Base-by-base conservation (phyloP, 257 asterid genomes). In the Marsdenia floribunda region DNA sequence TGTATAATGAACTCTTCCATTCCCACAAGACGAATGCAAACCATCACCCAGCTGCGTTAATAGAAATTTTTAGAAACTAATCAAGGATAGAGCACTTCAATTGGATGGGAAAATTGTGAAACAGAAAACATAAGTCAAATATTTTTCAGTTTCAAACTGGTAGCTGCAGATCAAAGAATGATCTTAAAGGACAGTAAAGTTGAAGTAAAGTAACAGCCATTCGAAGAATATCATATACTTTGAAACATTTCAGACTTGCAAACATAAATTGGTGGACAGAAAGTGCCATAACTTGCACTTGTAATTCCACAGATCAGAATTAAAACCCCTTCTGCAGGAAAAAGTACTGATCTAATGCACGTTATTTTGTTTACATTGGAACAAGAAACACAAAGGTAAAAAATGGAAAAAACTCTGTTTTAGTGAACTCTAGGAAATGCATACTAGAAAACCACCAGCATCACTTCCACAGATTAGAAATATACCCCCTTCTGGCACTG, bases 21-120 rank as follows among this genome's bases (percentile, higher is more conserved):
- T 79, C 66, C 80, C 83, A 79, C 98, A 93, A 78, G 82, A 80
- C 29, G 94, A 80, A 77, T 80, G 76, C 21, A 66, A 67, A 74
- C 85, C 84, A 70, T 76, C 73, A 82, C 91, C 97, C 78, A 93
- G 87, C 98, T 93, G 92, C 90, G 85, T 38, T 81, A 53, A 68
- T 33, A 42, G 53, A 15, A 64, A 18, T 46, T 38, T 37, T 55
- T n/a, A 13, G 52, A n/a, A 9, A 72, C 21, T n/a, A 71, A 7
- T 71, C 49, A 29, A 71, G 29, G 22, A 4, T 15, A 71, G 46
- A 40, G 3, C 26, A 46, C 1, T 35, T 15, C 21, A 63, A 15
- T 33, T 29, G 9, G 7, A n/a, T 21, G 61, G 68, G 74, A 29
- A 75, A 71, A 54, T 54, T 54, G 11, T 21, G 19, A 73, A 33